Conservation (phyloP, 768 basidiomycete species). For the Suillus clintonianus region DNA sequence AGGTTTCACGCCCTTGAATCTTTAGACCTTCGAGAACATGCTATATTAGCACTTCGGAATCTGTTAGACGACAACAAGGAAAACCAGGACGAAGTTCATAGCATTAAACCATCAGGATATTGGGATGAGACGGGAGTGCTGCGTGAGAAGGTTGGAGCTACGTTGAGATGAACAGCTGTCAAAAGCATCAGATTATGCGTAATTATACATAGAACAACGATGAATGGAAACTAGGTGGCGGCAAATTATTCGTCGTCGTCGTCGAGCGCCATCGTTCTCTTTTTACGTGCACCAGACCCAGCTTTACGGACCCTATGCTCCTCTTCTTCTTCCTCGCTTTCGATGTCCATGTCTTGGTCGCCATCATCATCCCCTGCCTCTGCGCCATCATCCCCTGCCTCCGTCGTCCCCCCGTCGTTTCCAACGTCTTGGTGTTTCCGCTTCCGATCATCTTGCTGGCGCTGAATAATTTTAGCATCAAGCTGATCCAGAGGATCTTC, state of each 20-base stretch:
- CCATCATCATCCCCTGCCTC: constrained; percentile 30
- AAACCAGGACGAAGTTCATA: constrained; percentile 79
- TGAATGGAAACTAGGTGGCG: constrained; percentile 3
- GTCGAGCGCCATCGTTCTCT: constrained; percentile 55
- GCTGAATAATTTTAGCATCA: constrained; percentile 64
- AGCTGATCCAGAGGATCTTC: constrained; percentile 70
- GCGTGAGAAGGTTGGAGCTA: constrained; percentile 37
- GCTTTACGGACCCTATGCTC: constrained; percentile 65
- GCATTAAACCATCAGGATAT: constrained; percentile 62
- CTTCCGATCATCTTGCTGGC: constrained; percentile 55
- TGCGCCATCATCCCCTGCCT: constrained; percentile 25
- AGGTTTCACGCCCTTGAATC: neutral
- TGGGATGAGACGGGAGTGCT: constrained; percentile 62
- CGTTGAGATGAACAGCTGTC: constrained; percentile 25
- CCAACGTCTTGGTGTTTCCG: constrained; percentile 37
- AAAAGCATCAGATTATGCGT: neutral
- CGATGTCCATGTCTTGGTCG: constrained; percentile 66
- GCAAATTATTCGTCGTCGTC: constrained; percentile 62
- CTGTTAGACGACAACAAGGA: constrained; percentile 73
- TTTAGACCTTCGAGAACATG: constrained; percentile 84
- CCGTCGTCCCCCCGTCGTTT: constrained; percentile 14
- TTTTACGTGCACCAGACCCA: constrained; percentile 55
- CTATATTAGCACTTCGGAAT: constrained; percentile 81
- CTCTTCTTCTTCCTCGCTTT: constrained; percentile 73
- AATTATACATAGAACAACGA: constrained; percentile 1